These are phyloP conservation scores for Lepiota brunneoincarnata DNA, from an alignment of 768 basidiomycete genomes.

Conservation along the genomic window DNA sequence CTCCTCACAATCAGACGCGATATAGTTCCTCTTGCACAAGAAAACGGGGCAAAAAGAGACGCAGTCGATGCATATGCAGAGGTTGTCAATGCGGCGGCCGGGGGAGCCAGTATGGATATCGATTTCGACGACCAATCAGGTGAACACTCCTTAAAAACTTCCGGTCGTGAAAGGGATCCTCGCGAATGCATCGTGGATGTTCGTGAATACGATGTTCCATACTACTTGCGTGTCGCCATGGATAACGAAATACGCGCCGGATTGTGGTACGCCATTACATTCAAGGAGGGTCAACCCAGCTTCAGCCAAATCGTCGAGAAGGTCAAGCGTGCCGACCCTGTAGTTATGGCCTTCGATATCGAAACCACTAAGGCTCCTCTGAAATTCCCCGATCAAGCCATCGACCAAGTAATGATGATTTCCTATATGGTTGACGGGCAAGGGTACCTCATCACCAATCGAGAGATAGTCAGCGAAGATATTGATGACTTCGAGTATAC, in stretches of 20 bases:
- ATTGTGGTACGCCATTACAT: slow-evolving; percentile 93
- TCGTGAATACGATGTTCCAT: slow-evolving; percentile 95
- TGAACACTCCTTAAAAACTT: slow-evolving; percentile 37
- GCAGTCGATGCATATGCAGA: slow-evolving; percentile 98
- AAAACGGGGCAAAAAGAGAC: slow-evolving; percentile 89
- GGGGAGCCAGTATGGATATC: slow-evolving; percentile 56
- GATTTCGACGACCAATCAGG: slow-evolving; percentile 64
- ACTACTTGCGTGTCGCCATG: slow-evolving; percentile 98
- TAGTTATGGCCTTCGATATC: slow-evolving; percentile 99
- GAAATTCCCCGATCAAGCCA: slow-evolving; percentile 94
- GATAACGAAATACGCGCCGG: slow-evolving; percentile 98
- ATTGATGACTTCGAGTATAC: slow-evolving; percentile 99
- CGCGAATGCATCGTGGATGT: slow-evolving; percentile 91
- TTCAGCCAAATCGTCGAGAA: slow-evolving; percentile 74
- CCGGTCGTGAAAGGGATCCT: slow-evolving; percentile 69
- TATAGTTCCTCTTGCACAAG: slow-evolving; percentile 82
- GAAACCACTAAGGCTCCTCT: slow-evolving; percentile 99
- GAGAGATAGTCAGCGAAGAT: slow-evolving; percentile 95
- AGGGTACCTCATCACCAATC: slow-evolving; percentile 95
- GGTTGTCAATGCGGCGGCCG: slow-evolving; percentile 79
- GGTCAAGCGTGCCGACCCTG: slow-evolving; percentile 97
- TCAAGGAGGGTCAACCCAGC: slow-evolving; percentile 74
- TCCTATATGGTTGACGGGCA: slow-evolving; percentile 99
- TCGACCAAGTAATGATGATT: slow-evolving; percentile 99
- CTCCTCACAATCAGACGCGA: slow-evolving; percentile 86